Evolutionary conservation across 164 flowering plant genomes (phyloP), one percentile per base, ranked within the genome.

Genomic region (Dillenia suffruticosa): DNA sequence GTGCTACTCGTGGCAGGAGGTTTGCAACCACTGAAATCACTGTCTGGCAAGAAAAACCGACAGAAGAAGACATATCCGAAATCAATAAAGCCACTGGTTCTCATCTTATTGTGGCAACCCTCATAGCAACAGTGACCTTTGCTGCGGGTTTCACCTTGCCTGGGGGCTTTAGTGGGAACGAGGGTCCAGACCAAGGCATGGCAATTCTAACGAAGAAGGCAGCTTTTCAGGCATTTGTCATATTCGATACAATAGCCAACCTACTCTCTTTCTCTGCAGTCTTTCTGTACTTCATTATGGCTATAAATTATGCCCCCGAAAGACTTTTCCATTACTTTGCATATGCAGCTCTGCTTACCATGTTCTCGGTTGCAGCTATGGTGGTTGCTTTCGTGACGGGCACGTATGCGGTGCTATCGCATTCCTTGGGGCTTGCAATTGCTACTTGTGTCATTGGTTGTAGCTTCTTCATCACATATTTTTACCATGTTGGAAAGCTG

Each of bases 71-170:
- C 5, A 26, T 26, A 26, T 26, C 32, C 32, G 32, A 26, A 26
- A 26, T 26, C 32, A 1, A 26, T 5, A 26, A 5, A 26, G 32
- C 32, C 32, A 26, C 32, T 15, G 12, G 51, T 9, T 32, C 32
- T 8, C 64, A 44, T 12, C 19, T 51, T 2, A 15, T 61, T 2
- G 56, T 61, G 19, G 56, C 64, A 1, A 44, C 64, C 12, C 54
- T 61, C 5, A 61, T 56, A 6, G 58, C 58, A 9, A 56, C 58
- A 1, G 58, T 56, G 14, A 32, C 58, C n/a, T 56, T 56, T 53
- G 14, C 64, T 49, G 64, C 64, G 4, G 64, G 64, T 51, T 61
- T 61, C 16, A 51, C 64, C 12, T 16, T 61, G 11, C 64, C 64
- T 14, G 64, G 64, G 5, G 64, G 64, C 15, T 61, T 14, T 43